These are phyloP conservation scores for Tolypocladium sp. DNA, from an alignment of 2,329 filamentous ascomycete genomes.

Conservation along the genomic window DNA sequence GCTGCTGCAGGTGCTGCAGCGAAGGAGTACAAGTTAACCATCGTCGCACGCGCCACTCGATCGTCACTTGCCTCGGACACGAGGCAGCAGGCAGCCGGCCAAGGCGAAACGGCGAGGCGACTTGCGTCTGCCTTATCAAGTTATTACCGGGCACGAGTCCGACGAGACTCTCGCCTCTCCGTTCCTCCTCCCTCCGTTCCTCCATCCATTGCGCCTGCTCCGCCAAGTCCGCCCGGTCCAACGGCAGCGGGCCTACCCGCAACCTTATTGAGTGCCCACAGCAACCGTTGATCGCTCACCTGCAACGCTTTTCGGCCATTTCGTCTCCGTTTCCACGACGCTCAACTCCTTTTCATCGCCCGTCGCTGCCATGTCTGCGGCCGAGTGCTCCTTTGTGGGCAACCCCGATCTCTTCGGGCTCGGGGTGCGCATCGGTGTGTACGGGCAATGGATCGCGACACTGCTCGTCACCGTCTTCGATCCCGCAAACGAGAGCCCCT, in stretches of 20 bases:
- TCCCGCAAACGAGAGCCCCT: slow-evolving; percentile 8
- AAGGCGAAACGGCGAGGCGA: neutral
- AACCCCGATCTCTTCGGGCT: slow-evolving; percentile 18
- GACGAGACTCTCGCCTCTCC: neutral
- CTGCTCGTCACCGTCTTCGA: slow-evolving; percentile 14
- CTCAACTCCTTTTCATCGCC: neutral
- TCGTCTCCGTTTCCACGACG: neutral
- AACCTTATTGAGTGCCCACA: neutral
- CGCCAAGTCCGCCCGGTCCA: neutral
- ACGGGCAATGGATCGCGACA: slow-evolving; percentile 14
- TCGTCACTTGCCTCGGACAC: neutral
- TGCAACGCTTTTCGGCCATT: neutral
- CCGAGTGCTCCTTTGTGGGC: slow-evolving; percentile 5
- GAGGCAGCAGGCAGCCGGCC: neutral
- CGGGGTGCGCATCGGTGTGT: slow-evolving; percentile 15
- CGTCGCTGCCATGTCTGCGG: neutral
- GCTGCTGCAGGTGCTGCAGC: neutral
- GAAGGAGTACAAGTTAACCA: too few species aligned
- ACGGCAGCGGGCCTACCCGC: neutral
- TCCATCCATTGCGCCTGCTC: too few species aligned
- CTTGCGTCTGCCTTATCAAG: neutral
- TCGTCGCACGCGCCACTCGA: neutral
- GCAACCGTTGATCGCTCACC: too few species aligned
- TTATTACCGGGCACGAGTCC: neutral
- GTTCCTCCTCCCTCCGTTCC: too few species aligned